phyloP scores from a whole-genome alignment of 805 yeast genomes.

The Ogataea siamensis region DNA sequence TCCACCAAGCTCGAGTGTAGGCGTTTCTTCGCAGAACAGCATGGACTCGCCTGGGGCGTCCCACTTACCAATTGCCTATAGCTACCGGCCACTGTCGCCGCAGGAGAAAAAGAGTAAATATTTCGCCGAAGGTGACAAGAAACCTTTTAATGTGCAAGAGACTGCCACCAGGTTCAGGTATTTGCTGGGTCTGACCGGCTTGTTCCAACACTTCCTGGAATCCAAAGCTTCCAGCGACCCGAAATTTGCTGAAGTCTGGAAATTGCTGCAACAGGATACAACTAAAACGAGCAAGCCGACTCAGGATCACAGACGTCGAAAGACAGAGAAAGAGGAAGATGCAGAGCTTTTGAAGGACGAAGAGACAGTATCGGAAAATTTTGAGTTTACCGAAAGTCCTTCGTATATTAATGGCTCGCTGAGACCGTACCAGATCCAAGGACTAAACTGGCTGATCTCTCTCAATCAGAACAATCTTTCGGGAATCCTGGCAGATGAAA shows the following conservation, averaged over 20 bases:
- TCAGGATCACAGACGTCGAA: conserved; percentile 52
- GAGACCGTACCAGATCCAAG: conserved; percentile 77
- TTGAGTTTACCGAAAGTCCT: conserved; percentile 53
- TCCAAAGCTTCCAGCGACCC: conserved; percentile 63
- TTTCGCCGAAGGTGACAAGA: conserved; percentile 34
- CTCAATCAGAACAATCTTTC: conserved; percentile 65
- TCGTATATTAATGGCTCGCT: conserved; percentile 55
- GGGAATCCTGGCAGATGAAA: conserved; percentile 81
- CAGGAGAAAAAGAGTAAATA: conserved; percentile 24
- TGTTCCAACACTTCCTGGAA: conserved; percentile 68
- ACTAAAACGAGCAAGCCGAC: conserved; percentile 7
- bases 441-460: conserved; percentile 74
- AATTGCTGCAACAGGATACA: conserved; percentile 31
- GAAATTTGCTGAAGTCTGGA: conserved; percentile 50
- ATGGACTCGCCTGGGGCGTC: conserved; percentile 5
- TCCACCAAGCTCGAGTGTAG: conserved; percentile 13
- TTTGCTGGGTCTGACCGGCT: conserved; percentile 59
- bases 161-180: conserved; percentile 68
- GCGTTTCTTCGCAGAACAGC: conserved; percentile 15
- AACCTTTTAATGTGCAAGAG: conserved; percentile 49
- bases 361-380: conserved; percentile 37
- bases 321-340: conserved; percentile 77
- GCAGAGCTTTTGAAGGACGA: conserved; percentile 68
- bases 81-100: conserved; percentile 6
- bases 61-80: conserved; percentile 13